These are phyloP conservation scores for Stephania japonica DNA, from an alignment of 164 flowering plant species.

Conservation along the genomic window DNA sequence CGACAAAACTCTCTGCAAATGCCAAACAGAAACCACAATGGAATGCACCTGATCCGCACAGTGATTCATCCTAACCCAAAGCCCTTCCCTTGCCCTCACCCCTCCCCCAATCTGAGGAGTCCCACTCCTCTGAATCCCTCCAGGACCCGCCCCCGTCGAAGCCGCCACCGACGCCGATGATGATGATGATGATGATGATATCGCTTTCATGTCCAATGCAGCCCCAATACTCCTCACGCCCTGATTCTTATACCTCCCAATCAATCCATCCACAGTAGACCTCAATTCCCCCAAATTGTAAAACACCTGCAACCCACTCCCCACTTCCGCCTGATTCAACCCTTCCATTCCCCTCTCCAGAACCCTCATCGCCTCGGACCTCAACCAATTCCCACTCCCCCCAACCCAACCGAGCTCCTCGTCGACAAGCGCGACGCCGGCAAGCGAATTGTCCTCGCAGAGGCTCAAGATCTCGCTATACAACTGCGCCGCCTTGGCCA, in stretches of 20 bases:
- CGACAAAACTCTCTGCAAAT: constrained; percentile 93
- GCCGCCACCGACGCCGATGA: no score
- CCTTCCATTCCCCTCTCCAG: constrained; percentile 87
- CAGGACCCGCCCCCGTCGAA: constrained; percentile 34
- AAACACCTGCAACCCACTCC: constrained; percentile 89
- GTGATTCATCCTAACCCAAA: constrained; percentile 76
- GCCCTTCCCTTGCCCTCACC: constrained; percentile 73
- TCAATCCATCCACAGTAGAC: constrained; percentile 63
- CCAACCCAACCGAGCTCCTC: constrained; percentile 57
- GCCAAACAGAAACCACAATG: constrained; percentile 84
- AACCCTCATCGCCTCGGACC: constrained; percentile 72
- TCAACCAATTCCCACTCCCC: constrained; percentile 49
- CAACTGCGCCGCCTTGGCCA: constrained; percentile 83
- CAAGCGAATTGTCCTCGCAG: constrained; percentile 52
- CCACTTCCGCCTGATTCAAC: constrained; percentile 93
- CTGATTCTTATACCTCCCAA: constrained; percentile 59
- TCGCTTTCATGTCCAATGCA: constrained; percentile 93
- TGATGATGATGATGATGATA: constrained; percentile 44
- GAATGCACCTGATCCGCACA: constrained; percentile 93
- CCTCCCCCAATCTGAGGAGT: constrained; percentile 93
- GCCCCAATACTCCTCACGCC: constrained; percentile 58
- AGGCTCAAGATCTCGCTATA: constrained; percentile 61
- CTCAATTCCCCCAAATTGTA: constrained; percentile 85
- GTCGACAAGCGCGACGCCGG: constrained; percentile 57
- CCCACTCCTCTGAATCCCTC: constrained; percentile 83